Base-by-base conservation (phyloP, 768 basidiomycete species). In the Tephrocybe sp. region DNA sequence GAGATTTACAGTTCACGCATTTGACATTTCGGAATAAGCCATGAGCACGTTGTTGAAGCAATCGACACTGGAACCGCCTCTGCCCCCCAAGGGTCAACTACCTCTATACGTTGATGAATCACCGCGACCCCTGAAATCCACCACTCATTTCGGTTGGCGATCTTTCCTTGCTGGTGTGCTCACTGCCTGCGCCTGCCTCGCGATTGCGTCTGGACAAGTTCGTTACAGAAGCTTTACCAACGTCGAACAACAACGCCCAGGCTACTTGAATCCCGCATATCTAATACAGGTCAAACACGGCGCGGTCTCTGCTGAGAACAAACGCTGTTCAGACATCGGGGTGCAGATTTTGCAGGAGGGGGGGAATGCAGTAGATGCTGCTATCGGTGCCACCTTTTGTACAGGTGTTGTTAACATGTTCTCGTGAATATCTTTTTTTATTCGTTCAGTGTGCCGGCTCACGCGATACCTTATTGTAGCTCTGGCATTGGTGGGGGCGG, bases 351-450 rank as follows among this genome's bases (percentile, higher is more conserved):
- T 95, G 50, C 84, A 82, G 68, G 78, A 82, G 7, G 94, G 93
- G 22, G 95, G 95, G 15, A 94, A 89, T 59, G 94, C 94, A 0
- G 82, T 95, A 13, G 95, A 98, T 56, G 86, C 95, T 0, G 87
- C 83, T 0, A 82, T 97, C 46, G 80, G 83, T 18, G 77, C 88
- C 0, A 82, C 86, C 0, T 72, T 97, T 21, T 97, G 95, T 62
- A 71, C 72, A 27, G 88, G 89, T 4, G 85, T 90, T 2, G 81
- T 92, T 43, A 94, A 93, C 64, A 91, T 91, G 84, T 97, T 94
- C 64, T 91, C 90, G 77, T 93, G 60, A 62, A 82, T 11, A 11
- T 29, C 33, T 16, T 31, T 12, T n/a, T 4, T 10, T 4, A 11
- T 41, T 34, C 15, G n/a, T 18, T 21, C 8, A 12, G 19, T 3